These are phyloP conservation scores for Yamadazyma mexicana DNA, from an alignment of 1,139 yeast genomes.

Conservation along the genomic window DNA sequence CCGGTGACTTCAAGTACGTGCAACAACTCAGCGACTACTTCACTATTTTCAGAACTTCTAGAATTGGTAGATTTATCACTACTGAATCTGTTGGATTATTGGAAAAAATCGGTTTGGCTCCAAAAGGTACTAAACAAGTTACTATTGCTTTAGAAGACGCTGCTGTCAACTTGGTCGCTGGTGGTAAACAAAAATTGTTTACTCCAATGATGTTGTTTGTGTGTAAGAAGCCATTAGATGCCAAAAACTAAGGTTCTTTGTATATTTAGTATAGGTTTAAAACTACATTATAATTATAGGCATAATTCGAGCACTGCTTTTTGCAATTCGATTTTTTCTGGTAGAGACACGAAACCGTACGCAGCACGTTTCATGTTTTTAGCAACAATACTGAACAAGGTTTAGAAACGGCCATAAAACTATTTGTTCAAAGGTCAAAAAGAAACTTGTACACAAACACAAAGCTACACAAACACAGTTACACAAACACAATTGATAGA, in stretches of 20 bases:
- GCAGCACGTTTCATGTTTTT: not conserved
- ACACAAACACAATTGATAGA: no score
- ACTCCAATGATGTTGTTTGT: conserved; percentile 96
- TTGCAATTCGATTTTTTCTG: no score
- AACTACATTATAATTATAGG: no score
- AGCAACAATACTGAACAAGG: no score
- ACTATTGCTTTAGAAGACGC: conserved; percentile 95
- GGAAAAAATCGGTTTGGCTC: conserved; percentile 87
- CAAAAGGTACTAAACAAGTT: conserved; percentile 89
- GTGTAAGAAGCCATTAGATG: conserved; percentile 65
- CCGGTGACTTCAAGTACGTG: conserved; percentile 89
- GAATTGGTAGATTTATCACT: conserved; percentile 81
- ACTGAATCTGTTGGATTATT: conserved; percentile 75
- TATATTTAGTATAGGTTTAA: no score
- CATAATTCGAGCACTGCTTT: no score
- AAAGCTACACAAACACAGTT: not conserved
- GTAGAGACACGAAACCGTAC: no score
- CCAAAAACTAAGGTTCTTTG: not conserved
- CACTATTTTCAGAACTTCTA: conserved; percentile 88
- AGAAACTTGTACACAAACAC: no score
- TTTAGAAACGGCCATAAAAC: no score
- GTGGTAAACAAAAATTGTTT: conserved; percentile 85
- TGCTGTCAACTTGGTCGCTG: conserved; percentile 90
- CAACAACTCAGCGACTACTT: conserved; percentile 77
- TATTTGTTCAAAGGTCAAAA: no score